Evolutionary conservation across 2,329 filamentous ascomycete species (phyloP).

Genomic region (Ascochyta rabiei): DNA sequence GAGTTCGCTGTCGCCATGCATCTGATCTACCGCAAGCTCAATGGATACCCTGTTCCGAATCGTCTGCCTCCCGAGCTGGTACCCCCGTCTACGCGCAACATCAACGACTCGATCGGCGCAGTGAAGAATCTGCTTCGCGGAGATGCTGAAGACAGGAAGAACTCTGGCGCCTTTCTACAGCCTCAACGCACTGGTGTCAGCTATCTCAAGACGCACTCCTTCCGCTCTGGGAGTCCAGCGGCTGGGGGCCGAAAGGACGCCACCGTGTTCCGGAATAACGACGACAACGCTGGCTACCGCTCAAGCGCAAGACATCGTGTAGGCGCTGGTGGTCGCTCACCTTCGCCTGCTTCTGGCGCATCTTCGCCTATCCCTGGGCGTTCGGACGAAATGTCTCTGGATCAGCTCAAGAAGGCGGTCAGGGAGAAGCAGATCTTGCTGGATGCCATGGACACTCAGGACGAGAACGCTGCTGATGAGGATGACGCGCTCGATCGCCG

Average conservation of each 20-base stretch:
- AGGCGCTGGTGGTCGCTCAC: conserved; percentile 70
- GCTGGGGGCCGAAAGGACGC: conserved; percentile 81
- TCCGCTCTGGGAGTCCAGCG: conserved; percentile 68
- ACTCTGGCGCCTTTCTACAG: conserved; percentile 84
- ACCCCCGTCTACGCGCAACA: conserved; percentile 90
- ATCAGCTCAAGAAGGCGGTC: conserved; percentile 91
- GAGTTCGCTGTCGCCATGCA: conserved; percentile 99
- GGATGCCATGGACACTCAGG: conserved; percentile 94
- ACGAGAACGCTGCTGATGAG: conserved; percentile 87
- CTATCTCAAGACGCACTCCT: conserved; percentile 94
- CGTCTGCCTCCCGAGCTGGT: conserved; percentile 89
- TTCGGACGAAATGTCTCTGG: conserved; percentile 81
- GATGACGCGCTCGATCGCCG: conserved; percentile 90
- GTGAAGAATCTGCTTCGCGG: conserved; percentile 88
- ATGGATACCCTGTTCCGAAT: conserved; percentile 90
- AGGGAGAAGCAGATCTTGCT: conserved; percentile 92
- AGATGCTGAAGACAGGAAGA: conserved; percentile 89
- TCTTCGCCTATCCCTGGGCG: conserved; percentile 60
- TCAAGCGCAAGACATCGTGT: conserved; percentile 90
- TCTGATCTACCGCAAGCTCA: conserved; percentile 95
- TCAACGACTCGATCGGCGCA: conserved; percentile 89
- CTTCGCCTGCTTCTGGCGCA: conserved; percentile 72
- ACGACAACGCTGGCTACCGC: conserved; percentile 86
- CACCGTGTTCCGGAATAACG: conserved; percentile 95
- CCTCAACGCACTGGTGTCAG: conserved; percentile 98